Conservation (phyloP, 106 monocot species). For the Chionographis japonica region DNA sequence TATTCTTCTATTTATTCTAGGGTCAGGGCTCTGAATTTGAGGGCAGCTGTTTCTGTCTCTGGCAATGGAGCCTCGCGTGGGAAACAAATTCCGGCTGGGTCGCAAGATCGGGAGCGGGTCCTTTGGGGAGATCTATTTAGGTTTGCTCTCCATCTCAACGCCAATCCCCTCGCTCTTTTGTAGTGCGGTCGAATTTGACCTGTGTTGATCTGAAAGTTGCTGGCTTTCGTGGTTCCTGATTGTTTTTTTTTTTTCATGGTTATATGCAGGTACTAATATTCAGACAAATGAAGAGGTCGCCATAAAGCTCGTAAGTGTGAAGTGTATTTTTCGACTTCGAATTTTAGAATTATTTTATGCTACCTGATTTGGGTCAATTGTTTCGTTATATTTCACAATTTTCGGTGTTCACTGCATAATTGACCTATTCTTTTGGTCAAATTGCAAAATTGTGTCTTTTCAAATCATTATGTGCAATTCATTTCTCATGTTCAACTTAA, state of each 20-base stretch:
- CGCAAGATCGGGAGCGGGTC: conserved; percentile 75
- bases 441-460: no score
- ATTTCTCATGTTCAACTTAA: no score
- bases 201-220: not conserved
- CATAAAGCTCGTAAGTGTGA: conserved; percentile 60
- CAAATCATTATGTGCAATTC: no score
- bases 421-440: no score
- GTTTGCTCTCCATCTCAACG: conserved; percentile 11
- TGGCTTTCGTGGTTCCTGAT: conserved; percentile 3
- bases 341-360: no score
- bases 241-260: not conserved
- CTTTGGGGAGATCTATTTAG: conserved; percentile 77
- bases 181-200: not conserved
- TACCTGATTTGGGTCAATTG: not conserved
- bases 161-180: not conserved
- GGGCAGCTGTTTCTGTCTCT: not conserved
- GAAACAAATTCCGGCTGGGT: conserved; percentile 65
- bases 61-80: conserved; percentile 60
- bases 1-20: no score
- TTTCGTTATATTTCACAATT: no score
- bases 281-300: conserved; percentile 81
- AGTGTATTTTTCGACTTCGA: no score
- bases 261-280: conserved; percentile 50
- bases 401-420: no score
- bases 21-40: no score